phyloP scores from a whole-genome alignment of 2,329 filamentous ascomycete species.

The Aspergillus viridinutans region DNA sequence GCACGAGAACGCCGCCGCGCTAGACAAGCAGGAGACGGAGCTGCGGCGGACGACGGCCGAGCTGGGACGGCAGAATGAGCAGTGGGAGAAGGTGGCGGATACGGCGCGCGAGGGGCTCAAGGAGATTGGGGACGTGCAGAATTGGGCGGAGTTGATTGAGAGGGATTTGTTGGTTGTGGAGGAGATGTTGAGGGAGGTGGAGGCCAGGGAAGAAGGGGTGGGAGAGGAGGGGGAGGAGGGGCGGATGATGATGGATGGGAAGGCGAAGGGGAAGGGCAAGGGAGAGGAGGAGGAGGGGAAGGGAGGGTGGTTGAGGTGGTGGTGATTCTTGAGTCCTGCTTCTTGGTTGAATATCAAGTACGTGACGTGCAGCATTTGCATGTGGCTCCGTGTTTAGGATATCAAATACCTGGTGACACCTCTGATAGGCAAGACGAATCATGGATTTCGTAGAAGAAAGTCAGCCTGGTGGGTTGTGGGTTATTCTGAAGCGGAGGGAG shows the following conservation, averaged over 20 bases:
- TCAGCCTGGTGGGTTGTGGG: neutral
- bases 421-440: too few relatives aligned
- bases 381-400: neutral
- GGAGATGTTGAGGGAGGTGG: constrained; percentile 38
- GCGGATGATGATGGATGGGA: neutral
- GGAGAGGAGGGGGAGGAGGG: constrained; percentile 3
- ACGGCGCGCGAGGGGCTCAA: constrained; percentile 54
- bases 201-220: constrained; percentile 23
- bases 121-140: constrained; percentile 62
- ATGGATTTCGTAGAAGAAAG: neutral
- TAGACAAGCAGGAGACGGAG: constrained; percentile 54
- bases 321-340: neutral
- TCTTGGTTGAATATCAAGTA: neutral
- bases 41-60: constrained; percentile 48
- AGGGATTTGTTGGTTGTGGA: constrained; percentile 43
- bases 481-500: neutral
- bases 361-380: neutral
- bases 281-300: neutral
- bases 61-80: constrained; percentile 50
- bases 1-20: constrained; percentile 52
- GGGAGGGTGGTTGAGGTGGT: neutral
- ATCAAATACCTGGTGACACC: too few relatives aligned
- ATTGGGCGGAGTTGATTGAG: constrained; percentile 61
- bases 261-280: constrained; percentile 1
- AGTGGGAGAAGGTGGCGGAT: constrained; percentile 53